Base-by-base conservation (phyloP, 148 eudicot genomes). In the Camellia sinensis region DNA sequence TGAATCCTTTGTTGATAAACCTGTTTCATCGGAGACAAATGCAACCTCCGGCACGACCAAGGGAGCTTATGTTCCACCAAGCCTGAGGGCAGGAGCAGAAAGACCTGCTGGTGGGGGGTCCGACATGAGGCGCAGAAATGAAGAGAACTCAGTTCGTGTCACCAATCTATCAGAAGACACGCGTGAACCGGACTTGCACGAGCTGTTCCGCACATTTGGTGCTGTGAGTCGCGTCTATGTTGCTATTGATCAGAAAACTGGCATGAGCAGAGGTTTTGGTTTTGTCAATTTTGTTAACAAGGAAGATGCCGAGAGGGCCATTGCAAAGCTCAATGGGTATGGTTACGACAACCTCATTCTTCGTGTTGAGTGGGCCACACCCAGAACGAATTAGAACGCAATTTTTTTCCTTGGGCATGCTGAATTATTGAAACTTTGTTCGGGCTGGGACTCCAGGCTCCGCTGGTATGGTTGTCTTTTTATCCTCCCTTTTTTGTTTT, bases 121-220 rank as follows among this genome's bases (percentile, higher is more conserved):
- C n/a, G 99, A 95, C 79, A 92, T 90, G 98, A 88, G 97, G 82
- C 93, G 99, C 46, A 88, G 99, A 22, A 93, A 93, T 21, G 98
- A 95, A 22, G 99, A 95, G 87, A 95, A 95, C 86, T 93, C 99
- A 0, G 99, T 95, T 17, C 88, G 99, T 81, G 99, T 93, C 29
- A 93, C 97, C 56, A 95, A 95, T 83, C 89, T 93, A 19, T 95
- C 99, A 0, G 99, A 95, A 76, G 99, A 95, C 86, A 95, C 99
- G 7, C 86, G 97, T 67, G 99, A 95, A 83, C 88, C 95, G 2
- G 98, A 94, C 73, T 82, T 94, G 80, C 93, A 82, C 0, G 98
- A 94, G 91, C 91, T 94, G 4, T 94, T 94, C 88, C 85, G 96
- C 76, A 88, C 94, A 5, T 92, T 95, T 82, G 96, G 97, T 41